Evolutionary conservation across 2,329 filamentous ascomycete genomes (phyloP).

Genomic region (Ascomycota sp.): DNA sequence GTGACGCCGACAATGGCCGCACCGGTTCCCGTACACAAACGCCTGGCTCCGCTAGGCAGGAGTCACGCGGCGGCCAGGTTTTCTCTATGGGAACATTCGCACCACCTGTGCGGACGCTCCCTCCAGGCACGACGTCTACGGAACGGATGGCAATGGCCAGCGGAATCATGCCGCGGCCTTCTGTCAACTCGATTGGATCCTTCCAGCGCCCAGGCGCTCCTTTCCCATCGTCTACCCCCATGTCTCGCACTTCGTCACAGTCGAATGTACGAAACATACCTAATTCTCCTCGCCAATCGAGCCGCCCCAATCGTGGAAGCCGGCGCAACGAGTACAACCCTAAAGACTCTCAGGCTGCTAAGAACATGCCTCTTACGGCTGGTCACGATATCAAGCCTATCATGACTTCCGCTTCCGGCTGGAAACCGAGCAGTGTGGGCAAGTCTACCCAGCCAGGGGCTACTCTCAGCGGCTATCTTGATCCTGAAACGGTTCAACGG

Average conservation of each 20-base stretch:
- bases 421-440: conserved; percentile 66
- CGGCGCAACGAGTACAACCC: conserved; percentile 34
- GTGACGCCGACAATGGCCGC: conserved; percentile 43
- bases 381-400: conserved; percentile 69
- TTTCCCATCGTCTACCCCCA: conserved; percentile 39
- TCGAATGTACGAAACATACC: conserved; percentile 42
- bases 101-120: conserved; percentile 34
- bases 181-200: conserved; percentile 19
- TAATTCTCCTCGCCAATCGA: conserved; percentile 50
- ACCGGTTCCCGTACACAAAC: conserved; percentile 38
- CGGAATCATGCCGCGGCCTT: conserved; percentile 24
- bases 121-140: conserved; percentile 56
- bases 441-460: conserved; percentile 15
- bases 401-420: conserved; percentile 50
- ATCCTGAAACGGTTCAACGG: conserved; percentile 84
- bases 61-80: conserved; percentile 29
- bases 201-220: conserved; percentile 27
- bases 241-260: conserved; percentile 45
- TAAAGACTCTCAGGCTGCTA: conserved; percentile 52
- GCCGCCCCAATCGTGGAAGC: conserved; percentile 42
- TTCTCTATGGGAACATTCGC: conserved; percentile 54
- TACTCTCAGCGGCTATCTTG: conserved; percentile 37
- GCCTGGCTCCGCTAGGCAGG: conserved; percentile 26
- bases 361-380: conserved; percentile 80
- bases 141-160: conserved; percentile 51